These are phyloP conservation scores for Metschnikowia rubicola DNA, from an alignment of 805 yeast species.

Conservation along the genomic window DNA sequence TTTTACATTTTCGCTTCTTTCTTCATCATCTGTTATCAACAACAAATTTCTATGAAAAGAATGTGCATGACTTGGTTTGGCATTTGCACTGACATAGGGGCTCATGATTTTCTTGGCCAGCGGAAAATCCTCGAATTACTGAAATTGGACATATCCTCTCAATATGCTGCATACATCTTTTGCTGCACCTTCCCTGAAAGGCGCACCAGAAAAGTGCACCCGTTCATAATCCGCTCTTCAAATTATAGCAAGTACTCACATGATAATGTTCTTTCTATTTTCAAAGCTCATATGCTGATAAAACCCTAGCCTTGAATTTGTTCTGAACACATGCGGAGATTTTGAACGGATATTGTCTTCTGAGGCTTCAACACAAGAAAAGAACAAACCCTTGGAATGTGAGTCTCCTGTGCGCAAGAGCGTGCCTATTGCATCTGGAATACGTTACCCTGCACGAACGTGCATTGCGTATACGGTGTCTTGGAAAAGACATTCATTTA, in stretches of 20 bases:
- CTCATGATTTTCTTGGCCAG: slow-evolving; percentile 6
- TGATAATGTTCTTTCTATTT: no score
- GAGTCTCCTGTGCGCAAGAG: no score
- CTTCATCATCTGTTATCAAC: neutral
- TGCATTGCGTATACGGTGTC: slow-evolving; percentile 9
- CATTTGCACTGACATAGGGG: neutral
- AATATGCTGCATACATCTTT: neutral
- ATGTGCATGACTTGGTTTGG: slow-evolving; percentile 2
- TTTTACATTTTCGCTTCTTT: no score
- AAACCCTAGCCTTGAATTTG: no score
- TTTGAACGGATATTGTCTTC: no score
- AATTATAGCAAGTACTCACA: no score
- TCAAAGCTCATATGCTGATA: no score
- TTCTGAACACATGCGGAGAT: no score
- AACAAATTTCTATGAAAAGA: neutral
- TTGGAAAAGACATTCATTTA: slow-evolving; percentile 1
- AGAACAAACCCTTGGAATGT: no score
- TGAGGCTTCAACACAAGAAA: no score
- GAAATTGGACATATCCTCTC: slow-evolving; percentile 1
- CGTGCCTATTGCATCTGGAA: slow-evolving; percentile 8
- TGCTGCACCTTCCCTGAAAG: slow-evolving; percentile 8
- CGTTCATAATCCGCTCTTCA: no score
- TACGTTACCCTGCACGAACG: slow-evolving; percentile 6
- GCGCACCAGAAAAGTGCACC: neutral
- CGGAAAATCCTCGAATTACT: slow-evolving; percentile 8